Conservation (phyloP, 495 filamentous ascomycete species). For the Terfezia boudieri region DNA sequence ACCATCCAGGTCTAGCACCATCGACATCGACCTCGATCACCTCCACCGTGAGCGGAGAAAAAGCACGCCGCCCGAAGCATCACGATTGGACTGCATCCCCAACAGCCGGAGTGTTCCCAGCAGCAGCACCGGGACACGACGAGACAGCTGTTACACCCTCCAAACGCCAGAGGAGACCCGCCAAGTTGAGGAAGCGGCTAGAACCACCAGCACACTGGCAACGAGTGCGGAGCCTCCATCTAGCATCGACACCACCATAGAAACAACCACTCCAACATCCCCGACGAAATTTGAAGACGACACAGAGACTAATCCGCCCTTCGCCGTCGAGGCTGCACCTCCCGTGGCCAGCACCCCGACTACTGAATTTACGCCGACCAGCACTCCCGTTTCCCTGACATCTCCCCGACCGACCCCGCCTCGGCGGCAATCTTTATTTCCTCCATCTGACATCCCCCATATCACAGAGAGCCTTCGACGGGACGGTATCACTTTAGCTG, state of each 20-base stretch:
- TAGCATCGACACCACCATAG: neutral
- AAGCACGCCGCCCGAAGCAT: too few relatives aligned
- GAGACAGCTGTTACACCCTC: neutral
- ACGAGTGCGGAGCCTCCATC: neutral
- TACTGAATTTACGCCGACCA: neutral
- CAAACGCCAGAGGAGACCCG: neutral
- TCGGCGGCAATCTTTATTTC: conserved; percentile 27
- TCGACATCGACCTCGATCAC: too few relatives aligned
- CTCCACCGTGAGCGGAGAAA: too few relatives aligned
- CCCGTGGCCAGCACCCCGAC: neutral
- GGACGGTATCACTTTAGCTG: neutral
- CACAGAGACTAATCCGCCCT: neutral
- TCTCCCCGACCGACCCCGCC: neutral
- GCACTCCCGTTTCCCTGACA: neutral
- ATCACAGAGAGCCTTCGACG: conserved; percentile 1
- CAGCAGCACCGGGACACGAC: neutral
- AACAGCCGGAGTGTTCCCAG: neutral
- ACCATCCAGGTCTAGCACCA: too few relatives aligned
- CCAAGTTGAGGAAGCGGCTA: conserved; percentile 6
- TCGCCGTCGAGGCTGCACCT: neutral
- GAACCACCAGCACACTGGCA: conserved; percentile 4
- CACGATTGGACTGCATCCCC: neutral
- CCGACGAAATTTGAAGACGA: neutral
- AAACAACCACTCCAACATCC: neutral
- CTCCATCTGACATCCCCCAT: neutral